Percentiles rank a stretch among this genome's conserved stretches.
Evolutionary conservation across 495 filamentous ascomycete species (phyloP).

Genomic region (Aspergillus coremiiformis): DNA sequence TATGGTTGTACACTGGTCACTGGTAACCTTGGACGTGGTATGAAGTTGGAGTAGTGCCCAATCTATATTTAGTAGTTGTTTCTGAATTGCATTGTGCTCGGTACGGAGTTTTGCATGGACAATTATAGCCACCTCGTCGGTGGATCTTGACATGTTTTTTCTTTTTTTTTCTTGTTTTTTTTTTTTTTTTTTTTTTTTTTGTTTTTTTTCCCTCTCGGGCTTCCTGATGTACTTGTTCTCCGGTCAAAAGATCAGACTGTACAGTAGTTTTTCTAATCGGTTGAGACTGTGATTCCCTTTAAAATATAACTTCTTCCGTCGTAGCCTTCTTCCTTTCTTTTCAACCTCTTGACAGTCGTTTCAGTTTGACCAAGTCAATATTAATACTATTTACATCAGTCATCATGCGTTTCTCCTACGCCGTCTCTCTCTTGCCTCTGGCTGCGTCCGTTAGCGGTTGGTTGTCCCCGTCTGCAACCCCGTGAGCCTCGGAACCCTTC

Average conservation of each 20-base stretch:
- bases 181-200: not conserved
- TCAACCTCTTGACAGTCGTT: too few relatives aligned
- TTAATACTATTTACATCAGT: not conserved
- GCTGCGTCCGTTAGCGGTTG: slow-evolving; percentile 21
- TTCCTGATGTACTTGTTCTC: too few relatives aligned
- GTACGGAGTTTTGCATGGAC: not conserved
- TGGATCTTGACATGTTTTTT: not conserved
- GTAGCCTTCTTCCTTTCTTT: not conserved
- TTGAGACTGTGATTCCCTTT: not conserved
- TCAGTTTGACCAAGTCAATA: too few relatives aligned
- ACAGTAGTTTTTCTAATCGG: not conserved
- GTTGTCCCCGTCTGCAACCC: too few relatives aligned
- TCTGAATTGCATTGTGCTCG: too few relatives aligned
- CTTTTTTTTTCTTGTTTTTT: not conserved
- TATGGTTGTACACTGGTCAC: too few relatives aligned
- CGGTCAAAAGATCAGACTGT: too few relatives aligned
- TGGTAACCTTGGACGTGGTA: too few relatives aligned
- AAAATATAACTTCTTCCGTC: not conserved
- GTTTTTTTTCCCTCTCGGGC: too few relatives aligned
- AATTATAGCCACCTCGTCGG: not conserved
- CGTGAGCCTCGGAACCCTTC: not conserved
- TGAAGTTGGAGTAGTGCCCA: too few relatives aligned
- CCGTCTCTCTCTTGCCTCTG: slow-evolving; percentile 19
- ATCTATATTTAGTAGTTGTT: not conserved
- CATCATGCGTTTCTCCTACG: slow-evolving; percentile 23